phyloP scores from a whole-genome alignment of 1,284 basidiomycete species.

The Mycosarcoma mackinlayi region DNA sequence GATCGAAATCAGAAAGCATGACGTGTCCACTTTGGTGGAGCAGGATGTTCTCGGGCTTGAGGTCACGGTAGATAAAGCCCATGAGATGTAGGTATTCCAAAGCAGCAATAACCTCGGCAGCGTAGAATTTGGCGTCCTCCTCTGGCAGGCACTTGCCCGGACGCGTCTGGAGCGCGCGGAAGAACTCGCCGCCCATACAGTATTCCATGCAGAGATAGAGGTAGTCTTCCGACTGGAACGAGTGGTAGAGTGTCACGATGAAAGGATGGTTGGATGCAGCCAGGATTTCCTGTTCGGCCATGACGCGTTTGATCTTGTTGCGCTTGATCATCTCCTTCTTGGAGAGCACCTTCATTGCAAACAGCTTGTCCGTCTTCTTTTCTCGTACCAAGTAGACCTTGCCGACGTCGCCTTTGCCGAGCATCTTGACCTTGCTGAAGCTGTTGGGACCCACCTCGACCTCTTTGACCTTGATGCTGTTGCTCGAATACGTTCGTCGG shows the following conservation, averaged over 20 bases:
- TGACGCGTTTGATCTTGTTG: slow-evolving; percentile 67
- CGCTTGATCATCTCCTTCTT: slow-evolving; percentile 68
- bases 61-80: slow-evolving; percentile 98
- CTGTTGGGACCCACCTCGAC: slow-evolving; percentile 64
- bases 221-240: slow-evolving; percentile 67
- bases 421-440: slow-evolving; percentile 67
- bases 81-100: slow-evolving; percentile 98
- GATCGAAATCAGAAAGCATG: slow-evolving; percentile 98
- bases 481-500: slow-evolving; percentile 92
- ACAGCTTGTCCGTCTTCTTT: slow-evolving; percentile 61
- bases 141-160: slow-evolving; percentile 96
- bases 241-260: slow-evolving; percentile 67
- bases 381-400: slow-evolving; percentile 66
- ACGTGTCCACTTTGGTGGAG: slow-evolving; percentile 99
- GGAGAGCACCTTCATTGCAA: slow-evolving; percentile 67
- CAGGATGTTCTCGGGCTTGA: slow-evolving; percentile 98
- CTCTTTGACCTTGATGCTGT: slow-evolving; percentile 89
- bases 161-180: slow-evolving; percentile 82
- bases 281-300: slow-evolving; percentile 67
- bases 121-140: slow-evolving; percentile 95
- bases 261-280: slow-evolving; percentile 67
- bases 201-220: slow-evolving; percentile 73
- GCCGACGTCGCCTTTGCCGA: slow-evolving; percentile 68
- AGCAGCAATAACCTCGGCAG: slow-evolving; percentile 96
- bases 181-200: slow-evolving; percentile 99